Percentiles rank a stretch among this genome's conserved stretches.
These are phyloP conservation scores for Geosmithia morbida DNA, from an alignment of 2,329 filamentous ascomycete species.

Conservation along the genomic window DNA sequence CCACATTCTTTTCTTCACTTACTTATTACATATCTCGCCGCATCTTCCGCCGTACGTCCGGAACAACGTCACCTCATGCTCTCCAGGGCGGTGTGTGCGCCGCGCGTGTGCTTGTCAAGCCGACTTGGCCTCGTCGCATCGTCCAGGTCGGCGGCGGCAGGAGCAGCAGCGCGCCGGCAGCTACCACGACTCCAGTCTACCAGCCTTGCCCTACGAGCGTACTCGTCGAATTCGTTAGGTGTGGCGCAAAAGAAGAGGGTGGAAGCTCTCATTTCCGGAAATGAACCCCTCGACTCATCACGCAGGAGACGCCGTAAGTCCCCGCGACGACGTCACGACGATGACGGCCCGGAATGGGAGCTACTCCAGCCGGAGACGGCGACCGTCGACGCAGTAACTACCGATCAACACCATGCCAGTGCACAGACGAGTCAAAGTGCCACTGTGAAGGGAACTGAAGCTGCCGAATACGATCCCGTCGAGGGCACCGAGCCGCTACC, in stretches of 20 bases:
- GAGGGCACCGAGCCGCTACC: neutral
- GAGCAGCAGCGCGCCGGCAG: neutral
- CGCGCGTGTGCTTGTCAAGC: constrained; percentile 19
- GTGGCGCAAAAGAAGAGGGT: neutral
- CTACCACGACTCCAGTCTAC: constrained; percentile 2
- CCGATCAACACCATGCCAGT: no score
- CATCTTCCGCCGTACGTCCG: neutral
- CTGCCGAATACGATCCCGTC: no score
- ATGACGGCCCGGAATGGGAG: neutral
- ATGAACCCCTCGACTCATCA: neutral
- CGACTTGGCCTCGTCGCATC: constrained; percentile 12
- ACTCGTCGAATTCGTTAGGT: constrained; percentile 9
- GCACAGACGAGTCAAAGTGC: neutral
- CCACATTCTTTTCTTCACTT: neutral
- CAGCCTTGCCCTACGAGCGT: constrained; percentile 1
- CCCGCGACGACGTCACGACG: neutral
- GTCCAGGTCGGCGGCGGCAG: constrained; percentile 1
- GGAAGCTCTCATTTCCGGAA: neutral
- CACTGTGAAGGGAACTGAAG: neutral
- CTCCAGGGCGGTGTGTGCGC: constrained; percentile 15
- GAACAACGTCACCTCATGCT: constrained; percentile 15
- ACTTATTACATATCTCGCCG: neutral
- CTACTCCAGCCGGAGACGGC: neutral
- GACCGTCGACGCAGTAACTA: neutral
- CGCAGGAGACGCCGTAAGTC: neutral